Base-by-base conservation (phyloP, 2,329 filamentous ascomycete species). In the Aspergillus novoparasiticus region DNA sequence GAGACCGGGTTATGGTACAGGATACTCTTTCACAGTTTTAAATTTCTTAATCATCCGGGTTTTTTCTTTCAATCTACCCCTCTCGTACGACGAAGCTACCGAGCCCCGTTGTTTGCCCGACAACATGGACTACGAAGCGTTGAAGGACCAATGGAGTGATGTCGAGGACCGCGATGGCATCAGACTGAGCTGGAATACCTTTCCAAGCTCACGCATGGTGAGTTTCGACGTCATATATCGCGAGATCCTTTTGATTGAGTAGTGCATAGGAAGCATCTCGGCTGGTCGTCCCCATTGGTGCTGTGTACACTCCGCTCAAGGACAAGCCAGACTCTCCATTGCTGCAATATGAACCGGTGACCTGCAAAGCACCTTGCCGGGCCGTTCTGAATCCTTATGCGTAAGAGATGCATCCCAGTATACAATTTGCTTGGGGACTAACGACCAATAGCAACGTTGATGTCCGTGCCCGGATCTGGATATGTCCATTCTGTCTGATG, bases 351-450 rank as follows among this genome's bases (percentile, higher is more conserved):
- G 94, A 98, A 81, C 95, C 95, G 21, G 93, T 99, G 48, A 94
- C 92, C 65, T 99, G 95, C 89, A 97, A 97, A 81, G 88, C 91
- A 77, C 95, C 95, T 66, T 99, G 95, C 80, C 90, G 94, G 79
- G 94, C 94, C 60, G 93, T 98, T 43, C 85, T 99, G 78, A 99
- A 99, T 78, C 95, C 95, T 51, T 98, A 94, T 84, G 97, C 94
- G 93, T 96, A 85, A 74, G 87, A 74, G 50, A 30, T 64, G 28
- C 48, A 46, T 16, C 28, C 51, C 46, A 50, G 3, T 50, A 50
- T 65, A 32, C 34, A 51, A 39, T 43, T 62, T 41, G 61, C 57
- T 59, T 65, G 69, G 28, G 53, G 60, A 72, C 75, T 76, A 59
- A 76, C 67, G 51, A 21, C 60, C 55, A 21, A 57, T 60, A 87